Evolutionary conservation across 345 rosid species (phyloP).

Genomic region (Eucalyptus rudis): DNA sequence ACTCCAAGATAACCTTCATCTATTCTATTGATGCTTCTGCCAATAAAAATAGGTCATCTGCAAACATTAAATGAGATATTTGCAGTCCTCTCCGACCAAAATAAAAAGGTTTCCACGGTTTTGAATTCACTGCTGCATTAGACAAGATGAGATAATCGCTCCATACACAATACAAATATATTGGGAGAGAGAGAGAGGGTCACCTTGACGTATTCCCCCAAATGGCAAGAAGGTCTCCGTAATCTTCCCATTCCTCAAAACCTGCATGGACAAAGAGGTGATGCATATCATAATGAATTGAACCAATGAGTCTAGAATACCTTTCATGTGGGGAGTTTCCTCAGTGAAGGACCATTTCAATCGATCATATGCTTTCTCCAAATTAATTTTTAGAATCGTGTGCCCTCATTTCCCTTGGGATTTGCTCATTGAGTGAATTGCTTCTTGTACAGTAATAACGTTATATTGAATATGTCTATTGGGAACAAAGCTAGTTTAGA

Average conservation of each 20-base stretch:
- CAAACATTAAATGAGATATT: background rate
- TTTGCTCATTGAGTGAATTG: background rate
- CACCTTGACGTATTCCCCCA: background rate
- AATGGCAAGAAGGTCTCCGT: background rate
- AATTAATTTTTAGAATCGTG: background rate
- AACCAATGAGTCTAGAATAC: too few species aligned
- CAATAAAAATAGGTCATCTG: background rate
- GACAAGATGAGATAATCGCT: background rate
- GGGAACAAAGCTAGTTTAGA: background rate
- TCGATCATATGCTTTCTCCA: background rate
- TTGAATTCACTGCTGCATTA: background rate
- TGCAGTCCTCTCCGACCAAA: background rate
- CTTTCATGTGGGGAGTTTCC: background rate
- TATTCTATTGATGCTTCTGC: background rate
- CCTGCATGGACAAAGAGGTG: background rate
- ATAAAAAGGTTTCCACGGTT: background rate
- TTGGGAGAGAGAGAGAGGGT: background rate
- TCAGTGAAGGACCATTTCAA: background rate
- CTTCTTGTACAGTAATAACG: background rate
- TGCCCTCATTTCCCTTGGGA: background rate
- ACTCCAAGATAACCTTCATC: background rate
- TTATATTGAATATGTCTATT: background rate
- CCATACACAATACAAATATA: background rate
- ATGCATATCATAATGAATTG: background rate
- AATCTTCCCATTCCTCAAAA: background rate